phyloP scores from a whole-genome alignment of 75 land plant species.

The Pinus tabuliformis region DNA sequence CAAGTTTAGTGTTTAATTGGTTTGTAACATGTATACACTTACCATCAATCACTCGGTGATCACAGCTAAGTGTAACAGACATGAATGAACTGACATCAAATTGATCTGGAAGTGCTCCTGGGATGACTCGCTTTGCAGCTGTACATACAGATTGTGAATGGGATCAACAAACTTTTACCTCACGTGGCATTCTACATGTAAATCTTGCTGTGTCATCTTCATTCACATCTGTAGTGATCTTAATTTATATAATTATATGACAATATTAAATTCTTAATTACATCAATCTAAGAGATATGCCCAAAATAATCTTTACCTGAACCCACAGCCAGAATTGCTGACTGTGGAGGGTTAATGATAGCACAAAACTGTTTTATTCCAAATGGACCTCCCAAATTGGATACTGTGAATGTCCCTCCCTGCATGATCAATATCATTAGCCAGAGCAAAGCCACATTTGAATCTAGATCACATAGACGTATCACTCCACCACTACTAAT shows the following conservation, averaged over 20 bases:
- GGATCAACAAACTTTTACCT: constrained; percentile 3
- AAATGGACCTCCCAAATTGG: constrained; percentile 98
- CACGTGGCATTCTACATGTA: not conserved
- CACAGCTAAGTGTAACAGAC: constrained; percentile 96
- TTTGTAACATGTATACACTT: constrained; percentile 9
- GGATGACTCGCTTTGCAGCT: constrained; percentile 92
- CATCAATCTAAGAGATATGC: not conserved
- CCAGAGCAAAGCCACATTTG: not conserved
- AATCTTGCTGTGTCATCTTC: not conserved
- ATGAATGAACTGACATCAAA: constrained; percentile 79
- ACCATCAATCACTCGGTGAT: constrained; percentile 99
- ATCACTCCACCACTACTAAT: not conserved
- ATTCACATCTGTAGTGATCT: not conserved
- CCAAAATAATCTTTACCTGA: constrained; percentile 59
- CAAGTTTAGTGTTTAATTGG: not conserved
- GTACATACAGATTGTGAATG: constrained; percentile 18
- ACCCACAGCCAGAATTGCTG: constrained; percentile 95
- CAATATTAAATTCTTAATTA: not conserved
- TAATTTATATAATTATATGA: not conserved
- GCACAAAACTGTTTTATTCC: constrained; percentile 99
- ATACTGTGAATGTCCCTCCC: constrained; percentile 99
- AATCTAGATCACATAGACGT: not conserved
- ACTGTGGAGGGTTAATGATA: constrained; percentile 96
- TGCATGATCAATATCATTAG: constrained; percentile 25
- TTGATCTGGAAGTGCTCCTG: constrained; percentile 44